Base-by-base conservation (phyloP, 2,329 filamentous ascomycete genomes). In the Chrysoporthe puriensis region DNA sequence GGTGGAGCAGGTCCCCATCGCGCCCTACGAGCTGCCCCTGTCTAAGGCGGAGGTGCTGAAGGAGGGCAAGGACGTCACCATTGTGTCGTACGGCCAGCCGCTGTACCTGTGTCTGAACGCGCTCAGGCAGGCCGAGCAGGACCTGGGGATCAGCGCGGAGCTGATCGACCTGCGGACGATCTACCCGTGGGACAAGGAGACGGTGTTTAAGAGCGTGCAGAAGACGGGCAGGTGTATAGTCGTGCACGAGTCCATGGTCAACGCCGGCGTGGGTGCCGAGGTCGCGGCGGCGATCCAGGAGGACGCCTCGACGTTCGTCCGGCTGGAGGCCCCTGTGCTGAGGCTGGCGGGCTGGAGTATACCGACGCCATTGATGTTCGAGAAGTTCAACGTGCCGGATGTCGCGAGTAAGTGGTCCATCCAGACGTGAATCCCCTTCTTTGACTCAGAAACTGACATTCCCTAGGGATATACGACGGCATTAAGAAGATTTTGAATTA, bases 211-310 rank as follows among this genome's bases (percentile, higher is more conserved):
- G 64, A 97, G 94, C 71, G 94, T 97, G 16, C 88, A 86, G 73
- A 97, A 96, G 83, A 97, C 94, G 0, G 94, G 94, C 0, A 82
- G 93, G 69, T 93, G 91, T 50, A 86, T 97, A 65, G 90, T 97
- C 1, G 94, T 97, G 7, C 94, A 97, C 76, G 94, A 97, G 80
- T 90, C 93, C 67, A 96, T 96, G 91, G 85, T 94, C 71, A 97
- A 97, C 74, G 91, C 91, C 7, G 94, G 94, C 16, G 87, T 97
- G 18, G 94, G 94, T 2, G 94, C 94, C 5, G 94, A 97, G 76
- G 90, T 97, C 0, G 93, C 94, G 1, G 93, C 94, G 0, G 91
- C 91, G 1, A 92, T 97, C 63, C 94, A 97, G 77, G 93, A 96
- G 72, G 89, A 91, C 66, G 76, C 80, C 0, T 82, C 85, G 40